A percentile compares a stretch with the other conserved stretches of the same genome.
Evolutionary conservation across 169 alveolate genomes (phyloP).

Genomic region (Cryptosporidium meleagridis): DNA sequence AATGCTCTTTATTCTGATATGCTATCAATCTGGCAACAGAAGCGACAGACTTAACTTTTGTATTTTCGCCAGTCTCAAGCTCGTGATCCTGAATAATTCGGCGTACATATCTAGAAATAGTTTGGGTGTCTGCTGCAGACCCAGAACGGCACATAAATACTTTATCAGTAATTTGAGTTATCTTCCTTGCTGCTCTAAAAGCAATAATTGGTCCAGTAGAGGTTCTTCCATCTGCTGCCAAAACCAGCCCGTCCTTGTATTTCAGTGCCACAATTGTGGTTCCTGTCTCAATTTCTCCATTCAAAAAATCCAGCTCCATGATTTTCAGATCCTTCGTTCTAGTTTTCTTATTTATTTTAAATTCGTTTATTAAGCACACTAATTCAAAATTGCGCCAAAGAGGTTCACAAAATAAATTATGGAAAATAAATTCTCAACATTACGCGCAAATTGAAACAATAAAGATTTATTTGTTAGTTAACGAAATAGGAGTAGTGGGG

Average conservation of each 20-base stretch:
- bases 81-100: slow-evolving; percentile 59
- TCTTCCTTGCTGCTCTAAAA: slow-evolving; percentile 91
- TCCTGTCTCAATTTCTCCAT: slow-evolving; percentile 82
- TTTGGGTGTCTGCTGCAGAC: slow-evolving; percentile 95
- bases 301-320: slow-evolving; percentile 37
- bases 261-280: slow-evolving; percentile 92
- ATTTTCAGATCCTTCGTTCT: not conserved
- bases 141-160: slow-evolving; percentile 94
- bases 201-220: slow-evolving; percentile 92
- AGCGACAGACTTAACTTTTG: slow-evolving; percentile 82
- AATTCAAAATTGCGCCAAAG: slow-evolving; percentile 26
- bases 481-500: not conserved
- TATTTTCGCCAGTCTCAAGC: slow-evolving; percentile 68
- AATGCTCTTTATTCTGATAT: slow-evolving; percentile 87
- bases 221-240: slow-evolving; percentile 95
- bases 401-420: slow-evolving; percentile 16
- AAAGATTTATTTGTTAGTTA: too few relatives aligned
- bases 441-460: slow-evolving; percentile 2
- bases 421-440: not conserved
- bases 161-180: slow-evolving; percentile 86
- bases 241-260: slow-evolving; percentile 90
- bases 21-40: slow-evolving; percentile 82
- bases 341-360: not conserved
- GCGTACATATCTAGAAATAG: slow-evolving; percentile 52
- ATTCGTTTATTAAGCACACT: slow-evolving; percentile 18